These are phyloP conservation scores for Oxyria digyna DNA, from an alignment of 148 eudicot genomes.

Conservation along the genomic window DNA sequence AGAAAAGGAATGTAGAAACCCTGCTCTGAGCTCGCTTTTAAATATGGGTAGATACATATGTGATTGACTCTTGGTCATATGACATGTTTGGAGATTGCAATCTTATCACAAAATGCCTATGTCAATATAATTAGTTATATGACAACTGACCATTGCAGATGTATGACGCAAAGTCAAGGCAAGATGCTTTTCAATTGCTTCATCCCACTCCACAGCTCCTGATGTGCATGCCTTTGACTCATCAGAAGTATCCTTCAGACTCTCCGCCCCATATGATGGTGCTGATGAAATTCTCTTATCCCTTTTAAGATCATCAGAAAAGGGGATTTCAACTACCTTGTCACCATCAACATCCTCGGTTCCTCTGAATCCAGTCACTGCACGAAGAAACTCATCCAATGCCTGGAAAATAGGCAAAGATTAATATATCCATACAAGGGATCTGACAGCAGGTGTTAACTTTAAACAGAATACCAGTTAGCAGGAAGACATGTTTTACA, in stretches of 20 bases:
- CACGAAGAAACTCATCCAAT: slow-evolving; percentile 95
- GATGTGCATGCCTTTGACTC: slow-evolving; percentile 18
- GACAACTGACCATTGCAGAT: slow-evolving; percentile 60
- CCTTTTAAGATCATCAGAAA: slow-evolving; percentile 64
- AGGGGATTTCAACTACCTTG: slow-evolving; percentile 51
- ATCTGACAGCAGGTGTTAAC: not conserved
- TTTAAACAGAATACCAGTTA: not conserved
- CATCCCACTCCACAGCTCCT: slow-evolving; percentile 59
- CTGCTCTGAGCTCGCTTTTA: not conserved
- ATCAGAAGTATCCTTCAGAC: slow-evolving; percentile 20
- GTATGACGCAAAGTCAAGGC: slow-evolving; percentile 45
- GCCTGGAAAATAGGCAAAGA: slow-evolving; percentile 32
- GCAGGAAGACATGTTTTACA: not conserved
- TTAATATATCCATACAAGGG: not conserved
- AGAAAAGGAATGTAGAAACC: not conserved
- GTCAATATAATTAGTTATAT: not conserved
- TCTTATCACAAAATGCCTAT: no score
- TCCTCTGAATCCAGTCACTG: slow-evolving; percentile 94
- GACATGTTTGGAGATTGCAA: not conserved
- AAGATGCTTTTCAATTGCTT: slow-evolving; percentile 60
- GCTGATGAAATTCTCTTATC: slow-evolving; percentile 90
- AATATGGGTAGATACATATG: not conserved
- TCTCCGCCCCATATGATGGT: slow-evolving; percentile 50
- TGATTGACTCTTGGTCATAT: not conserved
- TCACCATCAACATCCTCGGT: slow-evolving; percentile 84